Conservation (phyloP, 2,329 filamentous ascomycete species). For the Pseudocercospora musae region DNA sequence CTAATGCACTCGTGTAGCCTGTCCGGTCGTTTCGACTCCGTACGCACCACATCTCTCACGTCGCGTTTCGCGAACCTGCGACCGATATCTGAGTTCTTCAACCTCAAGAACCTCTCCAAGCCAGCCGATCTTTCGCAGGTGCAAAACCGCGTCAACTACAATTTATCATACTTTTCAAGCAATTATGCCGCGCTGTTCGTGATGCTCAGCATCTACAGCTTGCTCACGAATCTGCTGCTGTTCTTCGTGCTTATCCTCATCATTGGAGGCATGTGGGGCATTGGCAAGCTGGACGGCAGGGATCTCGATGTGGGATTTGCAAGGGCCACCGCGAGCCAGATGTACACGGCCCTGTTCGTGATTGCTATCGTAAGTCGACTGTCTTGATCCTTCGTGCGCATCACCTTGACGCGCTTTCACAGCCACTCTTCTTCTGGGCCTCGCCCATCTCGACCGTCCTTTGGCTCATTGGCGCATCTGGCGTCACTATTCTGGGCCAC, state of each 20-base stretch:
- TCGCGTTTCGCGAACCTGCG: conserved; percentile 88
- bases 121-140: conserved; percentile 85
- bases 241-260: conserved; percentile 92
- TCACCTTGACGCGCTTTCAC: not conserved
- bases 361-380: conserved; percentile 57
- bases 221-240: conserved; percentile 81
- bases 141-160: conserved; percentile 94
- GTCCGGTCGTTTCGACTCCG: conserved; percentile 75
- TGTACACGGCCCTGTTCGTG: conserved; percentile 84
- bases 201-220: conserved; percentile 93
- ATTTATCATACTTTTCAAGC: conserved; percentile 93
- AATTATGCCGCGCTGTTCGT: conserved; percentile 94
- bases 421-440: conserved; percentile 76
- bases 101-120: conserved; percentile 93
- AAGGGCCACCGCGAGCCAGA: conserved; percentile 82
- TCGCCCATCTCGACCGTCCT: conserved; percentile 81
- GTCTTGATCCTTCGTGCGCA: too few species aligned
- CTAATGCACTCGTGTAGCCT: conserved; percentile 42
- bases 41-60: conserved; percentile 74
- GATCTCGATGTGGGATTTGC: conserved; percentile 84
- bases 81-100: conserved; percentile 88
- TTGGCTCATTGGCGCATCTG: conserved; percentile 94
- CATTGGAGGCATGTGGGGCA: conserved; percentile 80
- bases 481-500: conserved; percentile 91
- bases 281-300: conserved; percentile 82